These are phyloP conservation scores for Delonix regia DNA, from an alignment of 306 rosid species.

Conservation along the genomic window DNA sequence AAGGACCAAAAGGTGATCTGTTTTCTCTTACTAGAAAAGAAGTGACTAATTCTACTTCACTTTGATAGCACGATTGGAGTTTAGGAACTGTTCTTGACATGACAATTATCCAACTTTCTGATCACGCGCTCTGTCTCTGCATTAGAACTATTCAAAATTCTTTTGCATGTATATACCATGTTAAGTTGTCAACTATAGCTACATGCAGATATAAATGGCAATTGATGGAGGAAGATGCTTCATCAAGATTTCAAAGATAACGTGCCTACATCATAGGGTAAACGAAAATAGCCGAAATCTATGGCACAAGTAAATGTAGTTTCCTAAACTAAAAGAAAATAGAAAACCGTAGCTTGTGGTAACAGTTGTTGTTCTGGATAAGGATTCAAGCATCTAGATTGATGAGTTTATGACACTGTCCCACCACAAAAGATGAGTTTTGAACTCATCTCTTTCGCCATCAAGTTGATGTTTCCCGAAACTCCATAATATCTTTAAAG, in stretches of 20 bases:
- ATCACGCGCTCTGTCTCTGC: not conserved
- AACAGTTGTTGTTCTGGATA: not conserved
- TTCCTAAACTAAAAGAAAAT: not conserved
- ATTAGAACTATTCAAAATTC: not conserved
- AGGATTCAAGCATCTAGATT: constrained; percentile 34
- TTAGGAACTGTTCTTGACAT: not conserved
- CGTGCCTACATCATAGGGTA: not conserved
- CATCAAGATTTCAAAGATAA: not conserved
- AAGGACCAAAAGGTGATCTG: not conserved
- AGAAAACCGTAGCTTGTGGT: not conserved
- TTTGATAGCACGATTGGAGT: not conserved
- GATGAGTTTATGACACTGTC: constrained; percentile 17
- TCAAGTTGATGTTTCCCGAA: not conserved
- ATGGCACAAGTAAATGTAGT: not conserved
- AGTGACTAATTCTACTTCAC: not conserved
- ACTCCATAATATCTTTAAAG: not conserved
- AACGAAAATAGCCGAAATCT: not conserved
- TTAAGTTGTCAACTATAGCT: not conserved
- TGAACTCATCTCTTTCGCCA: not conserved
- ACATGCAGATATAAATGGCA: not conserved
- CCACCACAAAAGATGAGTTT: constrained; percentile 23
- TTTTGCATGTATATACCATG: not conserved
- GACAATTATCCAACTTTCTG: not conserved
- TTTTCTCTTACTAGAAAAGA: not conserved
- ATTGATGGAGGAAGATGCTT: not conserved